A percentile compares a stretch with the other conserved stretches of the same genome.
Conservation (phyloP, 2,329 filamentous ascomycete species). For the Triangularia setosa region DNA sequence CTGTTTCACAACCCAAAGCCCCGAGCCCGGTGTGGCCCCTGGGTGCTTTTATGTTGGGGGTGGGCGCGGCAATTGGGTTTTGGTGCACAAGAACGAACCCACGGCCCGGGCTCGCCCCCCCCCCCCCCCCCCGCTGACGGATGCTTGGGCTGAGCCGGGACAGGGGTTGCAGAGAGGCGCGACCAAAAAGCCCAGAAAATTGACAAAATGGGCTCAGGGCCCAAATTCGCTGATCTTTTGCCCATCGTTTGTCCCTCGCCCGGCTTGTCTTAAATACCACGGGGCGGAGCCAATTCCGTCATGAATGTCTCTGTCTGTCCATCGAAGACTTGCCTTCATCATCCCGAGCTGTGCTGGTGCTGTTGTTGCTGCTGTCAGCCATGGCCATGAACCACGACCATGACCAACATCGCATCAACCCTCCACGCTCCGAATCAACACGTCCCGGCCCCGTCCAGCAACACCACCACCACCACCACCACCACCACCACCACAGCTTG, state of each 20-base stretch:
- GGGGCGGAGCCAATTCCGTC: background rate
- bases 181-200: slow-evolving; percentile 3
- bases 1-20: too few species aligned
- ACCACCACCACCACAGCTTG: background rate
- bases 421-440: too few species aligned
- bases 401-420: slow-evolving; percentile 1
- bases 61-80: background rate
- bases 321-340: background rate
- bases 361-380: background rate
- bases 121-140: background rate
- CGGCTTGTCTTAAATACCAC: slow-evolving; percentile 13
- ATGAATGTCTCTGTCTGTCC: background rate
- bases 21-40: too few species aligned
- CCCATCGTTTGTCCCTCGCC: background rate
- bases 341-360: background rate
- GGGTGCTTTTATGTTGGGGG: too few species aligned
- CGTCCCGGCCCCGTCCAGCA: background rate
- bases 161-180: background rate
- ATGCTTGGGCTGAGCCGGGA: background rate
- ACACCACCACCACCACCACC: background rate
- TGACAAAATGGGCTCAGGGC: slow-evolving; percentile 11
- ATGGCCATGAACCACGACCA: background rate
- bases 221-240: slow-evolving; percentile 18
- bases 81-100: background rate
- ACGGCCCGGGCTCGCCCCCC: background rate